Evolutionary conservation across 768 basidiomycete genomes (phyloP).

Genomic region (Phallus indusiatus): DNA sequence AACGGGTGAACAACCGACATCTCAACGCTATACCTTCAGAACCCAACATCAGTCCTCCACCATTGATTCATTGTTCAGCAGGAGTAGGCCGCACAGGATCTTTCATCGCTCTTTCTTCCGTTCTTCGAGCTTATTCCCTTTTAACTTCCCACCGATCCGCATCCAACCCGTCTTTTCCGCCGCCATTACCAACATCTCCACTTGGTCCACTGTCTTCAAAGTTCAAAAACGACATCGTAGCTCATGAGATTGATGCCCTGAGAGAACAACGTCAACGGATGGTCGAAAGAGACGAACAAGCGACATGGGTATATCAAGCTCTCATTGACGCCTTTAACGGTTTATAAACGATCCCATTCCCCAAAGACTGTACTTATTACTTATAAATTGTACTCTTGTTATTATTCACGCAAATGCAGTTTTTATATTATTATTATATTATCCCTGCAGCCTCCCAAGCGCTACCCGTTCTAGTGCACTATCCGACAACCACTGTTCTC

Average conservation of each 20-base stretch:
- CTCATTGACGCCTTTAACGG: slow-evolving; percentile 22
- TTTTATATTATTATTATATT: background rate
- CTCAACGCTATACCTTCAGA: slow-evolving; percentile 13
- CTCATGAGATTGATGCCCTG: slow-evolving; percentile 65
- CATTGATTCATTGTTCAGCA: slow-evolving; percentile 79
- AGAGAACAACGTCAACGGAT: slow-evolving; percentile 76
- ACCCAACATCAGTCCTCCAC: slow-evolving; percentile 57
- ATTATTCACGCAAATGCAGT: background rate
- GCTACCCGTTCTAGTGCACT: slow-evolving; percentile 1
- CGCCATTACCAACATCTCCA: slow-evolving; percentile 28
- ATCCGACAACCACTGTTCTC: slow-evolving; percentile 1
- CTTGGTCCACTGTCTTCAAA: slow-evolving; percentile 47
- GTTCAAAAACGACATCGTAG: slow-evolving; percentile 46
- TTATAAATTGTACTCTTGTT: too few relatives aligned
- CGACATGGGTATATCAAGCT: slow-evolving; percentile 53
- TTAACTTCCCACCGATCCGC: slow-evolving; percentile 24
- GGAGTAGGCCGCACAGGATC: slow-evolving; percentile 83
- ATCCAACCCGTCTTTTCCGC: slow-evolving; percentile 25
- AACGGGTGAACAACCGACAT: slow-evolving; percentile 40
- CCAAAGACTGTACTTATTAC: too few relatives aligned
- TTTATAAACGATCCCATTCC: too few relatives aligned
- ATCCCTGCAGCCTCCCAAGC: background rate
- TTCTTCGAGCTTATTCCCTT: slow-evolving; percentile 54
- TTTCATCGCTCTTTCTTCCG: slow-evolving; percentile 71
- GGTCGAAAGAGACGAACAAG: slow-evolving; percentile 68